These are phyloP conservation scores for Bipolaris sorokiniana DNA, from an alignment of 2,329 filamentous ascomycete species.

Conservation along the genomic window DNA sequence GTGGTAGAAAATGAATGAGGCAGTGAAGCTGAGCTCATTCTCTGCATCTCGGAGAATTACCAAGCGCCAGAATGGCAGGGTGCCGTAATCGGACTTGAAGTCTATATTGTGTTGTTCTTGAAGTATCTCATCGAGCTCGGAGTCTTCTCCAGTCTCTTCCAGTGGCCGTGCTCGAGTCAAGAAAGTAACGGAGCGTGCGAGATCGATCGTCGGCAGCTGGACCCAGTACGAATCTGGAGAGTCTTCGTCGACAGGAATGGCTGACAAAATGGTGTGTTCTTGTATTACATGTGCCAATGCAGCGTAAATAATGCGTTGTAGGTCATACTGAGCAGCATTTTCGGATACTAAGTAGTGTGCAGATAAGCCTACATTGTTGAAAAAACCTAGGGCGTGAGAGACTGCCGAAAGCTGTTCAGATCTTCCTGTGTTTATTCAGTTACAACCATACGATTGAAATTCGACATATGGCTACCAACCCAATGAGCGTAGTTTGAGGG, in stretches of 20 bases:
- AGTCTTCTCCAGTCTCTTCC: neutral
- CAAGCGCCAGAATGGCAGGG: constrained; percentile 52
- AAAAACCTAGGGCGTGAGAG: constrained; percentile 50
- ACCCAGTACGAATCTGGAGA: neutral
- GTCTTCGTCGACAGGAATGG: neutral
- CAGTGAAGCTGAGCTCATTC: constrained; percentile 44
- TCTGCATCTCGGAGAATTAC: constrained; percentile 38
- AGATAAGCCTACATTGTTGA: constrained; percentile 50
- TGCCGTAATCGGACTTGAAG: constrained; percentile 36
- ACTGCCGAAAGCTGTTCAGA: constrained; percentile 52
- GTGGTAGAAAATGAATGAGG: constrained; percentile 55
- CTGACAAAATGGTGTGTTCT: neutral
- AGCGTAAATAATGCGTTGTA: neutral
- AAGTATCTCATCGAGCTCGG: constrained; percentile 50
- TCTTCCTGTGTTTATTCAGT: constrained; percentile 36
- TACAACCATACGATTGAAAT: too few species aligned
- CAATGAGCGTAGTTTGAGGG: neutral
- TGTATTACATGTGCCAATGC: neutral
- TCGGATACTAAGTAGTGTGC: constrained; percentile 32
- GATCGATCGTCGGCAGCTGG: neutral
- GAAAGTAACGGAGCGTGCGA: neutral
- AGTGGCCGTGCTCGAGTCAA: neutral
- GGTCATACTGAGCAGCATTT: neutral
- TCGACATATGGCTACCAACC: neutral
- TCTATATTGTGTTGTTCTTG: constrained; percentile 50